These are phyloP conservation scores for Backusella sp. DNA, from an alignment of 192 early-diverging fungal species.

Conservation along the genomic window DNA sequence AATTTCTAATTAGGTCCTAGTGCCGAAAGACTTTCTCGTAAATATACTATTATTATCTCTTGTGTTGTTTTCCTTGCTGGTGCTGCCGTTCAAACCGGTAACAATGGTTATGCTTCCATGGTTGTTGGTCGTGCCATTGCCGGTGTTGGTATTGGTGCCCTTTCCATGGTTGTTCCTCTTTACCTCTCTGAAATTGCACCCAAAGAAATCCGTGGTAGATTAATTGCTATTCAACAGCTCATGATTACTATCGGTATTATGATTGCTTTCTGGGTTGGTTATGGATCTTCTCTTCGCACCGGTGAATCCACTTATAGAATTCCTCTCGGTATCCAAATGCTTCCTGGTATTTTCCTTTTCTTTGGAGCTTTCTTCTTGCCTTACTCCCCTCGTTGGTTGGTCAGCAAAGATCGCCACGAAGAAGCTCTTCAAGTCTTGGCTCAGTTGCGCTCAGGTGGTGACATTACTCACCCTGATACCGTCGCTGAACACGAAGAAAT, in stretches of 20 bases:
- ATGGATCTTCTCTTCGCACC: constrained; percentile 29
- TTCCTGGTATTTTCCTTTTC: constrained; percentile 72
- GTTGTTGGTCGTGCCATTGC: constrained; percentile 74
- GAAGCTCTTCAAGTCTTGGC: constrained; percentile 71
- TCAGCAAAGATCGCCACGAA: constrained; percentile 60
- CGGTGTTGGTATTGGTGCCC: constrained; percentile 49
- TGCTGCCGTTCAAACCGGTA: constrained; percentile 65
- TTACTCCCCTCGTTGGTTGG: constrained; percentile 84
- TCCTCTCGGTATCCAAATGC: constrained; percentile 78
- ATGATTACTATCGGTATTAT: constrained; percentile 86
- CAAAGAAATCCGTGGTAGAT: constrained; percentile 78
- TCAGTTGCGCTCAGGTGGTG: constrained; percentile 62
- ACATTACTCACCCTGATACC: constrained; percentile 52
- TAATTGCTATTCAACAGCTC: constrained; percentile 85
- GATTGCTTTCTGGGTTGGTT: constrained; percentile 51
- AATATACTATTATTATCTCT: constrained; percentile 61
- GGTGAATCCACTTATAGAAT: constrained; percentile 66
- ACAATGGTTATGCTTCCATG: constrained; percentile 55
- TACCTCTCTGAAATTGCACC: constrained; percentile 70
- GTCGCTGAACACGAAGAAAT: constrained; percentile 69
- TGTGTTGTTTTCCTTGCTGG: constrained; percentile 71
- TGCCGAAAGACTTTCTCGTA: constrained; percentile 50
- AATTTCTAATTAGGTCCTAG: constrained; percentile 21
- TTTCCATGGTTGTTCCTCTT: constrained; percentile 23
- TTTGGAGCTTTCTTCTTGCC: constrained; percentile 76